A percentile compares a stretch with the other conserved stretches of the same genome.
Evolutionary conservation across 768 basidiomycete genomes (phyloP).

Genomic region (Neoboletus magnificus): DNA sequence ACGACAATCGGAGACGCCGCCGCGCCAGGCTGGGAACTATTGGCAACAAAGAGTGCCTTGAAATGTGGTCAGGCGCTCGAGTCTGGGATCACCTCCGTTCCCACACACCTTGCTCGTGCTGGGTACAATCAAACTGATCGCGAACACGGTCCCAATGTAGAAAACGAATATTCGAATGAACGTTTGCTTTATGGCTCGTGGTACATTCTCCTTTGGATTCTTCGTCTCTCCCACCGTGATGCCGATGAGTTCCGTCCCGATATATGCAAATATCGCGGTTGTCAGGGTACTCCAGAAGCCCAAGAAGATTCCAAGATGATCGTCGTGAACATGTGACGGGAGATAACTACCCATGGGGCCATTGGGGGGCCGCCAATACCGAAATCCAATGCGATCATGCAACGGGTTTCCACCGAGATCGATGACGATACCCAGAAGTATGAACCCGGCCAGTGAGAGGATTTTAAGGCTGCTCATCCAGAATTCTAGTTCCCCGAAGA

Average conservation of each 20-base stretch:
- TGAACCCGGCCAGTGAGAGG: conserved; percentile 27
- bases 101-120: conserved; percentile 45
- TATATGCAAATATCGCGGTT: conserved; percentile 70
- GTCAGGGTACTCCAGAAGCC: conserved; percentile 72
- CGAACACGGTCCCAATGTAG: conserved; percentile 70
- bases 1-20: conserved; percentile 68
- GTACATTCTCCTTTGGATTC: conserved; percentile 72
- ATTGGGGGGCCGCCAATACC: conserved; percentile 47
- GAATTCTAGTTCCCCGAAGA: conserved; percentile 74
- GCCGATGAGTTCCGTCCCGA: conserved; percentile 76
- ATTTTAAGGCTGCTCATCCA: conserved; percentile 73
- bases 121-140: conserved; percentile 69
- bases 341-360: conserved; percentile 60
- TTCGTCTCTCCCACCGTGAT: conserved; percentile 58
- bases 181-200: conserved; percentile 62
- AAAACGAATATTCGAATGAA: conserved; percentile 59
- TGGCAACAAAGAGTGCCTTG: conserved; percentile 36
- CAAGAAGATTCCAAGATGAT: conserved; percentile 52
- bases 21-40: conserved; percentile 41
- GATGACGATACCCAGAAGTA: conserved; percentile 41
- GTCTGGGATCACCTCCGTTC: conserved; percentile 31
- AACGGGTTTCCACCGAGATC: conserved; percentile 53
- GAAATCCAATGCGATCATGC: conserved; percentile 36
- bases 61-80: not conserved
- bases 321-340: conserved; percentile 44